These are phyloP conservation scores for Aegilops speltoides DNA, from an alignment of 176 grass and related monocot species.

Conservation along the genomic window DNA sequence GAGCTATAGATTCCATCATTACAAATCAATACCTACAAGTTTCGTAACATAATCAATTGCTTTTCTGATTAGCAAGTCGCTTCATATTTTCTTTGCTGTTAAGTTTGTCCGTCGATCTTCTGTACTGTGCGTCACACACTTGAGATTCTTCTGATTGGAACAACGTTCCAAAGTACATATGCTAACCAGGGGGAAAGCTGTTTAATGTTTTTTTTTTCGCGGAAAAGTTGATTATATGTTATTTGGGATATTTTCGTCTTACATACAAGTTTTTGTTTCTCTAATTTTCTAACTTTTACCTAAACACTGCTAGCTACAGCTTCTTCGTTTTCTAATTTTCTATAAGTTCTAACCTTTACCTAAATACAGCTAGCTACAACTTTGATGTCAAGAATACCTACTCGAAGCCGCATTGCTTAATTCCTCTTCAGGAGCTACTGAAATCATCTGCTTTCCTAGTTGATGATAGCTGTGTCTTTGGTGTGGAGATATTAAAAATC, in stretches of 20 bases:
- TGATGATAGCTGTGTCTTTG: constrained; percentile 1
- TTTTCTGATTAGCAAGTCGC: neutral
- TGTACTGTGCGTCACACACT: neutral
- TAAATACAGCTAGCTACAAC: neutral
- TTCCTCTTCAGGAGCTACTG: neutral
- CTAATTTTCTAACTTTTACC: neutral
- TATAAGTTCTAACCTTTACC: too few relatives aligned
- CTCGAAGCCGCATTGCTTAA: neutral
- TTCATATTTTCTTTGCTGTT: neutral
- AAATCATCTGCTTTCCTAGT: constrained; percentile 27
- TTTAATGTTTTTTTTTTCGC: too few relatives aligned
- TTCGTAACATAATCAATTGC: neutral
- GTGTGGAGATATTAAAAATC: too few relatives aligned
- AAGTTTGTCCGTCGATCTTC: neutral
- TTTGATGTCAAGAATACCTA: neutral
- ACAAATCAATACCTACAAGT: neutral
- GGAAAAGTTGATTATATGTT: neutral
- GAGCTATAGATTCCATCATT: neutral
- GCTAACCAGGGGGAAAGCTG: neutral
- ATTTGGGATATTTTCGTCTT: neutral
- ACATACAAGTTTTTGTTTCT: neutral
- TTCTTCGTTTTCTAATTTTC: too few relatives aligned
- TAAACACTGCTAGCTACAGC: neutral
- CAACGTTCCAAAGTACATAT: neutral
- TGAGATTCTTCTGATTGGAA: neutral